Base-by-base conservation (phyloP, 2,329 filamentous ascomycete genomes). In the Aspergillus fructus region DNA sequence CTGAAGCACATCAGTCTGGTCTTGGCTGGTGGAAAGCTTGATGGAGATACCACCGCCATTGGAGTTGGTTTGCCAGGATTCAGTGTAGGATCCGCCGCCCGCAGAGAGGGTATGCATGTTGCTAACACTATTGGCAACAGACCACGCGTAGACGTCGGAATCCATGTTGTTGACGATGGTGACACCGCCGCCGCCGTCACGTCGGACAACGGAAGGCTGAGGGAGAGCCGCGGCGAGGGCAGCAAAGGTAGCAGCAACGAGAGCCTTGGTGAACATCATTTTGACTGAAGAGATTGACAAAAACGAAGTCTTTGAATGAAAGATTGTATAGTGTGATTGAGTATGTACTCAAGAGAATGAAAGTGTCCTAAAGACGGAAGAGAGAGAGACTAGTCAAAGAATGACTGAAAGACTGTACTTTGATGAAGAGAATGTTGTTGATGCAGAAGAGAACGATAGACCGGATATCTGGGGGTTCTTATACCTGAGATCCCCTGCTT, bases 1-100 rank as follows among this genome's bases (percentile, higher is more conserved):
- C 69, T 78, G 75, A n/a, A 77, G 72, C 46, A 78, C 69, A 21
- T 75, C 67, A 55, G 59, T 40, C 59, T 73, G 70, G 50, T 62
- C 57, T 19, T 65, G 61, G 19, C 60, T 56, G 59, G 69, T 68
- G 57, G 74, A 65, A 40, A 77, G 64, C 71, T 77, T 77, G 68
- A 77, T 75, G 48, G 74, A 76, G 60, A 76, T 63, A 61, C 75
- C 75, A 45, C 75, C 75, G 45, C 73, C 74, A 60, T 74, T 71
- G 61, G 66, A 59, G 66, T 74, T 75, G 60, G 52, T 58, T 54
- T 64, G 64, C 69, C 69, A 77, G 40, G 61, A 42, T 60, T 76
- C 73, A 4, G 61, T 55, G 68, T 71, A 75, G 62, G 58, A 66
- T 24, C 71, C 72, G 52, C 74, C 74, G 52, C 59, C 61, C 61